Base-by-base conservation (phyloP, 768 basidiomycete species). In the Dacryopinax primogenitus region DNA sequence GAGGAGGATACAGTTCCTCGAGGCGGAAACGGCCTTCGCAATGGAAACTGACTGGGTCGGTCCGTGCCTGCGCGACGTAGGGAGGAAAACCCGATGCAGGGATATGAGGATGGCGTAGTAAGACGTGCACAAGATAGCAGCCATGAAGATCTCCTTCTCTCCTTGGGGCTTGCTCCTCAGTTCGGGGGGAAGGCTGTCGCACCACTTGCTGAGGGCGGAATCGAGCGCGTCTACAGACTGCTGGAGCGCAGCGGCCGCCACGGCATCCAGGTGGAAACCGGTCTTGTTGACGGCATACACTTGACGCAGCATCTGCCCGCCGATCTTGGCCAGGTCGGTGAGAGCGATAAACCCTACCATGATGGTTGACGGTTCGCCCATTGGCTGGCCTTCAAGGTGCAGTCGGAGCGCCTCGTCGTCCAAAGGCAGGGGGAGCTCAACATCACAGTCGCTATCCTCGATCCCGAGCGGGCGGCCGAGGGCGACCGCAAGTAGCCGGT, bases 361-460 rank as follows among this genome's bases (percentile, higher is more conserved):
- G 45, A 92, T 78, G 4, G 88, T 83, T 33, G 82, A 62, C 44
- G 6, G 78, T 78, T 69, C 81, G 82, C 28, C 79, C 71, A 58
- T 64, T 33, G 85, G 77, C 23, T 79, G 77, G 18, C 87, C 87
- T 32, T 78, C 80, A 73, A 85, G 88, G 73, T 86, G 90, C 69
- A 87, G 84, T 7, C 82, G 78, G 2, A 93, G 76, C 67, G 81
- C 73, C 62, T 88, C 88, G 72, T 95, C 92, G 70, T 94, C 92
- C 37, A 92, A 80, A 65, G 88, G 86, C 36, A 86, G 81, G 3
- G 92, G 92, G 63, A 86, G 77, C 72, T 93, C 90, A 33, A 90
- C 88, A 72, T 95, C 92, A 70, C 92, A 92, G 73, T 95, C 92
- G 12, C 85, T 79, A 74, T 95, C 92, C 70, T 92, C 90, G 67